phyloP scores from a whole-genome alignment of 1,284 basidiomycete genomes.

The Agroathelia rolfsii region DNA sequence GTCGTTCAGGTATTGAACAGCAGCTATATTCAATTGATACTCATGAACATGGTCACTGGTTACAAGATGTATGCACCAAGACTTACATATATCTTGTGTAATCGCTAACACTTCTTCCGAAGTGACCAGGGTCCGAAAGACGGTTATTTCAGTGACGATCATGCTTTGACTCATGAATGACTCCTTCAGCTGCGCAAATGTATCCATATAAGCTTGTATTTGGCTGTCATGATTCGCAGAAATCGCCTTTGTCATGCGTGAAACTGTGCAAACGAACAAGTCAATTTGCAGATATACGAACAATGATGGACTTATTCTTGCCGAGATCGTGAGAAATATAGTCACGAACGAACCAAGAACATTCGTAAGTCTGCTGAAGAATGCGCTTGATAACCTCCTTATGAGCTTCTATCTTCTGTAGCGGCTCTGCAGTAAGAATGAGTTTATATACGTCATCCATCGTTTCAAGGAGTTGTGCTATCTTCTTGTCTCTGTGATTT shows the following conservation, averaged over 20 bases:
- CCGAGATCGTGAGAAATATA: conserved; percentile 6
- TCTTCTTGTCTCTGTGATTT: conserved; percentile 5
- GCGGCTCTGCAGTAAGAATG: conserved; percentile 7
- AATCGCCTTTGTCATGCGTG: neutral
- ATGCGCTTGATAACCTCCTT: conserved; percentile 6
- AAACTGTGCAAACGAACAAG: neutral
- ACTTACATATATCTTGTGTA: conserved; percentile 9
- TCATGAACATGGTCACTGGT: neutral
- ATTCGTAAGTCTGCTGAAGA: conserved; percentile 11
- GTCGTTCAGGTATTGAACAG: conserved; percentile 8
- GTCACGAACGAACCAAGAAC: conserved; percentile 13
- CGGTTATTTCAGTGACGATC: conserved; percentile 6
- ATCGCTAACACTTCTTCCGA: no score
- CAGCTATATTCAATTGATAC: conserved; percentile 4
- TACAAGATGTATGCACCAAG: neutral
- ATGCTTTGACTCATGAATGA: conserved; percentile 5
- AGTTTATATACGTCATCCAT: conserved; percentile 11
- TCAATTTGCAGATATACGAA: neutral
- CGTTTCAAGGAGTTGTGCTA: conserved; percentile 10
- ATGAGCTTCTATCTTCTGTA: conserved; percentile 6
- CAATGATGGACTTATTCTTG: conserved; percentile 5
- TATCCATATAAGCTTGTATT: conserved; percentile 6
- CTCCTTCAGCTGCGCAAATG: conserved; percentile 8
- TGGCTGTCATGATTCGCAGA: conserved; percentile 4
- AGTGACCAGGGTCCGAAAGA: conserved; percentile 10